Evolutionary conservation across 2,329 filamentous ascomycete species (phyloP), one percentile per base, ranked within the genome.

Genomic region (Exophiala xenobiotica): DNA sequence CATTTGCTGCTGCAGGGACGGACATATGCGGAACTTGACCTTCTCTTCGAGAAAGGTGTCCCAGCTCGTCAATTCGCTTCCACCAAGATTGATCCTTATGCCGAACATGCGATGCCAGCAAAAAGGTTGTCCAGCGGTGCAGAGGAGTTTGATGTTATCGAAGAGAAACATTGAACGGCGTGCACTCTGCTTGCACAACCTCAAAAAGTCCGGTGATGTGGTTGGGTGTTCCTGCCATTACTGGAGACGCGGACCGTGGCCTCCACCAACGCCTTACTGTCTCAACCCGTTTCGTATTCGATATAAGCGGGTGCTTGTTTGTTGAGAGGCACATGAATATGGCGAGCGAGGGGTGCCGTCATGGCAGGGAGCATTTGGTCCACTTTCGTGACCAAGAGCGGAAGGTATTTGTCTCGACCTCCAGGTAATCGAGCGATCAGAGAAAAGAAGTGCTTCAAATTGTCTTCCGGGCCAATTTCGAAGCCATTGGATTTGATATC

Each of bases 371-470:
- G 72, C 2, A 86, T 76, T 38, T 91, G 86, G 56, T 84, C 78
- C 31, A 91, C 79, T 70, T 92, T 92, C 65, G 79, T 80, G 49
- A 92, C 70, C 1, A 95, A 76, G 0, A 93, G 76, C 3, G 88
- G 88, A n/a, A 92, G 74, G 65, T 89, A 92, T 46, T 85, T 84
- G 55, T 85, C 79, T 52, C 90, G 80, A 6, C 87, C 87, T 50
- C 81, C 84, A 16, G 87, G 86, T 19, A 92, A 77, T 6, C 81
- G 74, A 2, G 83, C 82, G 2, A 90, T 74, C 9, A 89, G 76
- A 52, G 78, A 80, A 38, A 87, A 72, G 26, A 90, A 78, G 52
- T 86, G 80, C 53, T 81, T 81, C 4, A 93, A 79, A 63, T 90
- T 84, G 63, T 92, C 86, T 33, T 83, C 83, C 3, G 88, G 87